These are phyloP conservation scores for Boletales sp. DNA, from an alignment of 768 basidiomycete species.

Conservation along the genomic window DNA sequence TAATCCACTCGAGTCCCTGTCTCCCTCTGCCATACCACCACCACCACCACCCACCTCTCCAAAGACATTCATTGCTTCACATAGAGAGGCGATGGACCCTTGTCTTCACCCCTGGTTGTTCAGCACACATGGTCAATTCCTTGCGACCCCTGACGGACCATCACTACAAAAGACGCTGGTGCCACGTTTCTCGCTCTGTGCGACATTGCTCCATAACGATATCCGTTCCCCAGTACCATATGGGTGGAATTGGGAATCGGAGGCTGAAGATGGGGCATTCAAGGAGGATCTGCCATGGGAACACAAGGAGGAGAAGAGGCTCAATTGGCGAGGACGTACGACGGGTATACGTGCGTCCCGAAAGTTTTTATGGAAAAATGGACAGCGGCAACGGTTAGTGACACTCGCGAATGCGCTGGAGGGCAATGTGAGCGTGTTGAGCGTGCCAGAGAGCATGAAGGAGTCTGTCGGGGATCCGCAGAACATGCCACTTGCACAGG, in stretches of 20 bases:
- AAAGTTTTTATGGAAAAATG: slow-evolving; percentile 42
- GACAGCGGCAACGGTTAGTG: slow-evolving; percentile 51
- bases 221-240: slow-evolving; percentile 49
- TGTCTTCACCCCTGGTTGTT: slow-evolving; percentile 35
- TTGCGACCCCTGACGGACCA: slow-evolving; percentile 47
- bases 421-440: slow-evolving; percentile 38
- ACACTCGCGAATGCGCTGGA: slow-evolving; percentile 38
- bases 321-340: slow-evolving; percentile 73
- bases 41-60: background rate
- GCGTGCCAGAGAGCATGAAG: slow-evolving; percentile 22
- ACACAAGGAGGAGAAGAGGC: slow-evolving; percentile 54
- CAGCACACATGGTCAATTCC: slow-evolving; percentile 48
- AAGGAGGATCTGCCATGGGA: slow-evolving; percentile 61
- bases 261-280: slow-evolving; percentile 23
- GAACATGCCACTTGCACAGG: slow-evolving; percentile 32
- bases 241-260: slow-evolving; percentile 39
- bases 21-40: background rate
- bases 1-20: slow-evolving; percentile 23
- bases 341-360: slow-evolving; percentile 56
- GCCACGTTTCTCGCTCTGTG: slow-evolving; percentile 53
- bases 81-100: slow-evolving; percentile 34
- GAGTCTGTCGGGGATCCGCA: slow-evolving; percentile 33
- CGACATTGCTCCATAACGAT: slow-evolving; percentile 51
- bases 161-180: slow-evolving; percentile 38
- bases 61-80: slow-evolving; percentile 36